Conservation (phyloP, 768 basidiomycete species). For the Hemileccinum impolitum region DNA sequence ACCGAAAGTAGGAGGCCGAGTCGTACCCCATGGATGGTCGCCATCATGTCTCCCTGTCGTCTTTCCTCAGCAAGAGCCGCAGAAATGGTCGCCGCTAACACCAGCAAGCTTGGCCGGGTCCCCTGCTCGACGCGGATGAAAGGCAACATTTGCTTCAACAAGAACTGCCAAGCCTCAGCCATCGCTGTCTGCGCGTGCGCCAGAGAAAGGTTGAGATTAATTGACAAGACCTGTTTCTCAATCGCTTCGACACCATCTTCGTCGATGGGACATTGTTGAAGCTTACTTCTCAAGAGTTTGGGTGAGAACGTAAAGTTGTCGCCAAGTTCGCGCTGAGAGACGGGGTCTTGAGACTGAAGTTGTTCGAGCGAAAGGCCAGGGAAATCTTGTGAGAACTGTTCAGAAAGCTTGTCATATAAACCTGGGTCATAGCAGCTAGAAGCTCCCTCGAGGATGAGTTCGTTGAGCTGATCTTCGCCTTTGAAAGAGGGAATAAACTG, state of each 20-base stretch:
- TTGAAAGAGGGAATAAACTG: slow-evolving; percentile 56
- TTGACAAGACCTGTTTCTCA: slow-evolving; percentile 59
- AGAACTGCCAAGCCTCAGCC: slow-evolving; percentile 72
- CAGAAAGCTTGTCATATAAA: slow-evolving; percentile 60
- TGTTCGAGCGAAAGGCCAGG: slow-evolving; percentile 62
- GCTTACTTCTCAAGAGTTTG: slow-evolving; percentile 53
- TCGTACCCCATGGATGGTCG: slow-evolving; percentile 72
- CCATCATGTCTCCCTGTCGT: slow-evolving; percentile 81
- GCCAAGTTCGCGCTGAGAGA: slow-evolving; percentile 73
- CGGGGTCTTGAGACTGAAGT: slow-evolving; percentile 57
- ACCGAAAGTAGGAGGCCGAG: slow-evolving; percentile 71
- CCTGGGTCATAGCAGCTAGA: slow-evolving; percentile 69
- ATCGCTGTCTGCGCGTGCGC: slow-evolving; percentile 74
- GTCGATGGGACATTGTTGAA: slow-evolving; percentile 39
- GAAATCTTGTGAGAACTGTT: slow-evolving; percentile 48
- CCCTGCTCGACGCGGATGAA: slow-evolving; percentile 60
- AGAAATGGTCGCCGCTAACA: slow-evolving; percentile 61
- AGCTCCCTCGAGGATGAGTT: slow-evolving; percentile 66
- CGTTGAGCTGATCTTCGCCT: slow-evolving; percentile 59
- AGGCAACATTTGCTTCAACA: slow-evolving; percentile 62
- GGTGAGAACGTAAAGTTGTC: slow-evolving; percentile 74
- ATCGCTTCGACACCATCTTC: slow-evolving; percentile 44
- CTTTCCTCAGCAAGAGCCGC: slow-evolving; percentile 63
- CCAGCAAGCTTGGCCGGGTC: slow-evolving; percentile 53
- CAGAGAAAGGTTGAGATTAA: slow-evolving; percentile 87